Evolutionary conservation across 2,329 filamentous ascomycete species (phyloP).

Genomic region (Neonectria neomacrospora): DNA sequence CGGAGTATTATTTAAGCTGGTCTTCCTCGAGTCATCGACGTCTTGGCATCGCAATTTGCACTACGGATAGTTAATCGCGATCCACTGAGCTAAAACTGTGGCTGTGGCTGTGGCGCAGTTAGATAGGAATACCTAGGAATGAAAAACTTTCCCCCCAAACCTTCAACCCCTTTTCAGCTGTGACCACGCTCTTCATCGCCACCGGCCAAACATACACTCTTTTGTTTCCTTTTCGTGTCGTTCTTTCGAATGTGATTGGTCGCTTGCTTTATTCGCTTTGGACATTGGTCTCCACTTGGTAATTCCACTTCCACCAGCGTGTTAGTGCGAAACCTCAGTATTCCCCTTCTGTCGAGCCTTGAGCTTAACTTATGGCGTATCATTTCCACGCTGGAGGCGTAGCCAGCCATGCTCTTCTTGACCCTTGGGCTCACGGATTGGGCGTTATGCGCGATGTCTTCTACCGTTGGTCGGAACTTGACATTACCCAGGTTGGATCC

Average conservation of each 20-base stretch:
- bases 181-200: slow-evolving; percentile 6
- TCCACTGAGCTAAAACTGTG: slow-evolving; percentile 12
- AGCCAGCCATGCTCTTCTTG: slow-evolving; percentile 34
- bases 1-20: too few relatives aligned
- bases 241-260: slow-evolving; percentile 37
- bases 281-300: background rate
- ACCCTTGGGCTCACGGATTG: slow-evolving; percentile 49
- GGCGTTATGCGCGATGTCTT: slow-evolving; percentile 52
- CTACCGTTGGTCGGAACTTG: slow-evolving; percentile 56
- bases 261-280: slow-evolving; percentile 5
- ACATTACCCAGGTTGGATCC: slow-evolving; percentile 58
- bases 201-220: slow-evolving; percentile 14
- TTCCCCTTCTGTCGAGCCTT: background rate
- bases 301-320: background rate
- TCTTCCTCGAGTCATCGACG: too few relatives aligned
- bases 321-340: background rate
- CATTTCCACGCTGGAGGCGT: slow-evolving; percentile 38
- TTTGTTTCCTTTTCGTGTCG: slow-evolving; percentile 29
- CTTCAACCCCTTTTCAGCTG: slow-evolving; percentile 6
- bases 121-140: background rate
- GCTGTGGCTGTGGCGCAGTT: slow-evolving; percentile 23
- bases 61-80: background rate
- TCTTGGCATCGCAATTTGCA: background rate
- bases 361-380: slow-evolving; percentile 31
- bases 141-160: slow-evolving; percentile 27